These are phyloP conservation scores for Nematocida sp. DNA, from an alignment of 371 early-diverging fungal genomes.

Conservation along the genomic window DNA sequence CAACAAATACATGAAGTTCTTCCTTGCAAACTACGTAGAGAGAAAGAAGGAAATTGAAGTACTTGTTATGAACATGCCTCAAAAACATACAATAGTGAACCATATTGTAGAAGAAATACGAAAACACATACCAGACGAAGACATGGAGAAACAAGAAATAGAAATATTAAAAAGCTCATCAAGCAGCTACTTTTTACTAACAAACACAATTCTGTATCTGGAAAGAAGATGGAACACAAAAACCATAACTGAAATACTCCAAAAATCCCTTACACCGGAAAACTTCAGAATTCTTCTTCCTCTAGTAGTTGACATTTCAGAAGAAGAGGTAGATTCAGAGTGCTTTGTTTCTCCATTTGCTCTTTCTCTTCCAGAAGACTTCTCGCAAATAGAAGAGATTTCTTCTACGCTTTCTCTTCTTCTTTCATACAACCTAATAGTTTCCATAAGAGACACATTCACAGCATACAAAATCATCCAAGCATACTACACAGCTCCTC, in stretches of 20 bases:
- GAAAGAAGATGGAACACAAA: conserved; percentile 53
- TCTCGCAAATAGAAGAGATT: background rate
- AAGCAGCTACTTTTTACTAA: conserved; percentile 29
- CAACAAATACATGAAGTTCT: background rate
- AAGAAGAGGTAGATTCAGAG: conserved; percentile 22
- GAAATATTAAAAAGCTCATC: conserved; percentile 30
- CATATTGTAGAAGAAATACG: conserved; percentile 16
- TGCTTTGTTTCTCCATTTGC: background rate
- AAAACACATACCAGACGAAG: background rate
- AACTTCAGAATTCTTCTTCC: background rate
- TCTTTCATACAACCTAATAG: background rate
- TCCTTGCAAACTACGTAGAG: background rate
- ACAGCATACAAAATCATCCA: conserved; percentile 44
- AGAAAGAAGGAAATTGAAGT: conserved; percentile 25
- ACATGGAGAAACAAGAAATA: conserved; percentile 11
- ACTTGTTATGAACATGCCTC: conserved; percentile 46
- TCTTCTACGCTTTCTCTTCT: background rate
- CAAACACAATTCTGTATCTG: conserved; percentile 45
- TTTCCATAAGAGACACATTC: conserved; percentile 42
- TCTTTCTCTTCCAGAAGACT: conserved; percentile 22
- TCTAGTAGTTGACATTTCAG: conserved; percentile 21
- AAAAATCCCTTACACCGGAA: background rate
- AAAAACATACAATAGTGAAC: conserved; percentile 47
- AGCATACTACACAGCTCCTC: background rate
- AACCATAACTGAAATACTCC: conserved; percentile 6